Base-by-base conservation (phyloP, 148 eudicot genomes). In the Silene uniflora region DNA sequence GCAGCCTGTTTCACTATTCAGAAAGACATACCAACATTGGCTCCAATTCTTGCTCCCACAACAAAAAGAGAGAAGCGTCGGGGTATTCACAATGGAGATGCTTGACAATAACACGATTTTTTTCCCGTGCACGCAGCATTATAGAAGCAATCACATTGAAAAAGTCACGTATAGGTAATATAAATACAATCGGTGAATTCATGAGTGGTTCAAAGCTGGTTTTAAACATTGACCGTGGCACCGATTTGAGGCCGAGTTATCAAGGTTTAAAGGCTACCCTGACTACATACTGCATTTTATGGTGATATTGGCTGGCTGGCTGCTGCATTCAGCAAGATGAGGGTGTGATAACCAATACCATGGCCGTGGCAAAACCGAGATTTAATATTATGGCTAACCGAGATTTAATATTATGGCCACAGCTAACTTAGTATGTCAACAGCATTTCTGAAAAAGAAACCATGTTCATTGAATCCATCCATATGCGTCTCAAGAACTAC, bases 91-190 rank as follows among this genome's bases (percentile, higher is more conserved):
- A 58, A 79, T 90, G 97, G 69, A 94, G 89, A 84, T 88, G 79
- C 75, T 82, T 84, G 78, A 90, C 77, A 42, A 91, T 85, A 10
- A 76, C 86, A 69, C 92, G 88, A 68, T 86, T 72, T 83, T 94
- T 96, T 73, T 87, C 92, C 35, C n/a, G 97, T 94, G 93, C 97
- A 94, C 70, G 97, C 97, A 82, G 97, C 98, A 80, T 91, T 94
- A 68, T 92, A 92, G 77, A 91, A 88, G 86, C 92, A 87, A 84
- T 94, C 98, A 58, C 96, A 85, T 96, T 94, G 92, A 82, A 47
- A 74, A 62, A 55, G 16, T 32, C 55, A 17, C 59, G 76, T 14
- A 55, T 10, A 29, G 27, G 76, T 18, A 70, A 35, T 4, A 32
- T 3, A 17, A 67, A 35, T 13, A 4, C n/a, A 7, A 67, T 18